Evolutionary conservation across 148 eudicot genomes (phyloP).

Genomic region (Spergularia bocconei): DNA sequence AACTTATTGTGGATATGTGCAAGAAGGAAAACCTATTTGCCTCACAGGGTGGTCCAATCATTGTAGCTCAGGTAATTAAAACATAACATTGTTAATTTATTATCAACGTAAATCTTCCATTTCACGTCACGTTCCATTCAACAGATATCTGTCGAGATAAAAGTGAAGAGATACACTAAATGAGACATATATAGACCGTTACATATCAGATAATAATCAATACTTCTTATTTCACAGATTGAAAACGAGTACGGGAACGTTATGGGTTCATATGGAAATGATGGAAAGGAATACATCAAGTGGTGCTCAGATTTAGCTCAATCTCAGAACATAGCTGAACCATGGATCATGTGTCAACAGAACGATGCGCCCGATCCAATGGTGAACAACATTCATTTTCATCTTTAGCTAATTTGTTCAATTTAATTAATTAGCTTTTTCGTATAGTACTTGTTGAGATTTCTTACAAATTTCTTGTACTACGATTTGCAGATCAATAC

Average conservation of each 20-base stretch:
- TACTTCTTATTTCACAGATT: slow-evolving; percentile 36
- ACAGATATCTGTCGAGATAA: no score
- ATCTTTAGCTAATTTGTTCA: neutral
- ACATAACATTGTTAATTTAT: neutral
- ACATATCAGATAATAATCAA: no score
- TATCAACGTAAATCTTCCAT: no score
- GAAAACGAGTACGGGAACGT: slow-evolving; percentile 75
- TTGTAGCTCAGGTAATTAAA: slow-evolving; percentile 66
- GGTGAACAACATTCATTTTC: slow-evolving; percentile 30
- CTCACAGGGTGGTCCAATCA: slow-evolving; percentile 85
- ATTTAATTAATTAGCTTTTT: no score
- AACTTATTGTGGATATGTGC: slow-evolving; percentile 62
- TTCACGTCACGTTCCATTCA: no score
- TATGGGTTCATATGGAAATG: slow-evolving; percentile 38
- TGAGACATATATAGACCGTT: no score
- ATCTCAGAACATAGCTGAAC: slow-evolving; percentile 65
- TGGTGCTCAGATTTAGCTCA: slow-evolving; percentile 94
- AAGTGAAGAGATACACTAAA: no score
- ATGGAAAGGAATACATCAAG: slow-evolving; percentile 59
- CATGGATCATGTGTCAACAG: slow-evolving; percentile 94
- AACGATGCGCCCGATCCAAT: slow-evolving; percentile 85
- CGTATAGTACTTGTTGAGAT: neutral
- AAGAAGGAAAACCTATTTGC: slow-evolving; percentile 61
- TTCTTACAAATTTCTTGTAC: neutral
- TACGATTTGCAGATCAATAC: slow-evolving; percentile 54